phyloP scores from a whole-genome alignment of 2,329 filamentous ascomycete species.

The Nectriaceae sp. region DNA sequence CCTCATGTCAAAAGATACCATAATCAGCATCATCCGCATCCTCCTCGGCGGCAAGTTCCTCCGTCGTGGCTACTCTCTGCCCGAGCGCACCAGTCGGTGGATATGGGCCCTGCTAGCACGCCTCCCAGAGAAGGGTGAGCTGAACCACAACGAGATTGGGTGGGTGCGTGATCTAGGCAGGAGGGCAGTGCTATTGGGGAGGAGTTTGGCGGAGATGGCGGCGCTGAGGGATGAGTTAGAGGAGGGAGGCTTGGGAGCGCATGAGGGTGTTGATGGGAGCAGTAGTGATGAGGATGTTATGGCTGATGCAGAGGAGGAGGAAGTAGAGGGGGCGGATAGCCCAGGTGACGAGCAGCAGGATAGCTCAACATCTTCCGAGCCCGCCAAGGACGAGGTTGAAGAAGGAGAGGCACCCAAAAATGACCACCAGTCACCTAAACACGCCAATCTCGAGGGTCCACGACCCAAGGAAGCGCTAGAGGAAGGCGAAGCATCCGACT shows the following conservation, averaged over 20 bases:
- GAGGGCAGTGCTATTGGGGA: constrained; percentile 65
- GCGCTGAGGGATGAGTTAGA: constrained; percentile 46
- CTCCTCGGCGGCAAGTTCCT: constrained; percentile 66
- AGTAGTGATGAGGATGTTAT: constrained; percentile 41
- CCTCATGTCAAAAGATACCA: constrained; percentile 65
- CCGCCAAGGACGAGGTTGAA: constrained; percentile 22
- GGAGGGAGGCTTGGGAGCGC: constrained; percentile 42
- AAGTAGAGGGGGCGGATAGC: constrained; percentile 30
- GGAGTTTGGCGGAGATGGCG: constrained; percentile 55
- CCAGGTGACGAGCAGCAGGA: constrained; percentile 15
- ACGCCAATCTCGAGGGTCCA: neutral
- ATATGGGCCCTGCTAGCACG: constrained; percentile 80
- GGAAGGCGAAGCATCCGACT: constrained; percentile 29
- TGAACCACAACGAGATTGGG: constrained; percentile 75
- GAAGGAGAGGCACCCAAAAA: constrained; percentile 16
- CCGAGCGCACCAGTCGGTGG: constrained; percentile 75
- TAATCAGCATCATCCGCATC: constrained; percentile 67
- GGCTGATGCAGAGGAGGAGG: constrained; percentile 33
- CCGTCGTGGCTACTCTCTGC: constrained; percentile 58
- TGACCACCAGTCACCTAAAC: too few species aligned
- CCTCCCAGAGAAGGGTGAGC: constrained; percentile 71
- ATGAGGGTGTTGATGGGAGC: constrained; percentile 50
- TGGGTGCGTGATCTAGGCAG: constrained; percentile 79
- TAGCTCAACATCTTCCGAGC: constrained; percentile 3
- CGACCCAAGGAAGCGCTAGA: constrained; percentile 16